Conservation (phyloP, 441 rosid genomes). For the Erysimum cheiri region DNA sequence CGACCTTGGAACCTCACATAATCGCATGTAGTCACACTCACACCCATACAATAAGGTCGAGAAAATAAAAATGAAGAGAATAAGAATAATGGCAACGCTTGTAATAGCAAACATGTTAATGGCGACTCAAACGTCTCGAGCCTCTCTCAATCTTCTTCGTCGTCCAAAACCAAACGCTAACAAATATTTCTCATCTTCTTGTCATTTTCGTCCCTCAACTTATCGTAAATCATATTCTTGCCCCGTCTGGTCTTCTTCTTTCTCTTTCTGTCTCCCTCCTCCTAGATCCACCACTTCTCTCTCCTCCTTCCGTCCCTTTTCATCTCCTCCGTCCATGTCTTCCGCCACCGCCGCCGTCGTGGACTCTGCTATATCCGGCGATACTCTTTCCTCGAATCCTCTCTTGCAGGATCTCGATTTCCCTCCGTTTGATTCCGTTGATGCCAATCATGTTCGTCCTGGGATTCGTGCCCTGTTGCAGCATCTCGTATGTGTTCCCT, state of each 20-base stretch:
- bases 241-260: conserved; percentile 79
- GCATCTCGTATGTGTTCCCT: conserved; percentile 73
- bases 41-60: too few relatives aligned
- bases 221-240: conserved; percentile 52
- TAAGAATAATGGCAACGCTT: conserved; percentile 34
- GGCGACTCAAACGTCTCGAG: conserved; percentile 45
- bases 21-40: background rate
- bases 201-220: conserved; percentile 46
- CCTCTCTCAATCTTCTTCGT: conserved; percentile 57
- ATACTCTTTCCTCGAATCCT: conserved; percentile 53
- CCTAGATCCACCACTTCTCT: conserved; percentile 36
- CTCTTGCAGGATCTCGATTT: conserved; percentile 73
- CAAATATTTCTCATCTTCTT: conserved; percentile 26
- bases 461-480: conserved; percentile 74
- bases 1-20: background rate
- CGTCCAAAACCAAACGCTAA: conserved; percentile 42
- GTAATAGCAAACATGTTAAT: conserved; percentile 35
- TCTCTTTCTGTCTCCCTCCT: conserved; percentile 61
- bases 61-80: conserved; percentile 35
- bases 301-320: conserved; percentile 31
- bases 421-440: conserved; percentile 72
- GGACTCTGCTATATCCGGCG: conserved; percentile 37
- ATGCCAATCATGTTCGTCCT: conserved; percentile 71
- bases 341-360: conserved; percentile 41
- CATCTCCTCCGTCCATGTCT: conserved; percentile 48